These are phyloP conservation scores for Panellus pusillus DNA, from an alignment of 768 basidiomycete genomes.

Conservation along the genomic window DNA sequence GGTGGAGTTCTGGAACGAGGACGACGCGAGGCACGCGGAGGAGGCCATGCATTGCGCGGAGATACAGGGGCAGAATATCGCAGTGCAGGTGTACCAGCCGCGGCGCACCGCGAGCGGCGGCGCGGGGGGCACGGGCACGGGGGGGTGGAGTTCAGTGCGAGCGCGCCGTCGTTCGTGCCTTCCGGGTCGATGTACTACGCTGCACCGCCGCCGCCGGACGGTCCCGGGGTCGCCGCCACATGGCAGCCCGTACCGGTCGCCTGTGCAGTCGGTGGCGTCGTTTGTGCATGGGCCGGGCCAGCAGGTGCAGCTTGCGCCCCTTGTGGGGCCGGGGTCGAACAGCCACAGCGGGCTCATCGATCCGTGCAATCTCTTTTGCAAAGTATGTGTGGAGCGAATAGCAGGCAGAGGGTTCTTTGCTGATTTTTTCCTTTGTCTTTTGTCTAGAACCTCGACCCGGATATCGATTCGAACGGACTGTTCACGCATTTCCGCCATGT, in stretches of 20 bases:
- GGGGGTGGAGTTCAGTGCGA: slow-evolving; percentile 66
- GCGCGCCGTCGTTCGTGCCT: slow-evolving; percentile 77
- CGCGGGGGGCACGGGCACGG: slow-evolving; percentile 53
- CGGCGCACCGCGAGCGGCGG: too few relatives aligned
- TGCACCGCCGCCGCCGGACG: too few relatives aligned
- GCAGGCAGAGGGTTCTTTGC: slow-evolving; percentile 6
- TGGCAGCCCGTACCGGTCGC: slow-evolving; percentile 47
- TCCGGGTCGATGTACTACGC: slow-evolving; percentile 66
- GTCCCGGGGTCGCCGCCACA: slow-evolving; percentile 77
- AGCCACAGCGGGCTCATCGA: slow-evolving; percentile 89
- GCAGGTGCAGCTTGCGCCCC: slow-evolving; percentile 82
- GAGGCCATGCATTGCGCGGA: slow-evolving; percentile 83
- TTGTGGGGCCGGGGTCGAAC: slow-evolving; percentile 69
- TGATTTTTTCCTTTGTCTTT: slow-evolving; percentile 5
- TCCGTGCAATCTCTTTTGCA: slow-evolving; percentile 89
- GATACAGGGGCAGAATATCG: slow-evolving; percentile 80
- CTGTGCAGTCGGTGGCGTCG: slow-evolving; percentile 45
- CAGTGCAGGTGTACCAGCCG: slow-evolving; percentile 76
- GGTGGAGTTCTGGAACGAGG: slow-evolving; percentile 86
- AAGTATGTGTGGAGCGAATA: slow-evolving; percentile 49
- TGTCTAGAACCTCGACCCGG: slow-evolving; percentile 85
- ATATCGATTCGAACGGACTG: slow-evolving; percentile 82
- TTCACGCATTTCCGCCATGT: slow-evolving; percentile 83
- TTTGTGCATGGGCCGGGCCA: slow-evolving; percentile 90
- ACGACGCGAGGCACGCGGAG: slow-evolving; percentile 77